Conservation (phyloP, 2,329 filamentous ascomycete genomes). For the Zasmidium cellare region DNA sequence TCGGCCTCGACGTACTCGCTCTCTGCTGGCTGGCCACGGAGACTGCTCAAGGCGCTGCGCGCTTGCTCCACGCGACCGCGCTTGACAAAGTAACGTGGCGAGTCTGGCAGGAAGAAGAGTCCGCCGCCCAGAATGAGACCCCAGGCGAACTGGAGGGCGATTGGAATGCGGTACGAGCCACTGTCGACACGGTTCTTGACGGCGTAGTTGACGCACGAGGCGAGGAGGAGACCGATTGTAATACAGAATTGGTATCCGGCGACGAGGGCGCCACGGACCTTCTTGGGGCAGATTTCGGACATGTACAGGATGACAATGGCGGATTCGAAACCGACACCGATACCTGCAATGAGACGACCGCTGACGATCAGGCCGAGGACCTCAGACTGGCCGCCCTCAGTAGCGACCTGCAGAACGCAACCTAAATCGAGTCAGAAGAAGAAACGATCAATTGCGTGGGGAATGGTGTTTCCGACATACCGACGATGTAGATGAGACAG, state of each 20-base stretch:
- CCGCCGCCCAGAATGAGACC: conserved; percentile 72
- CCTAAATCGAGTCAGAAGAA: conserved; percentile 18
- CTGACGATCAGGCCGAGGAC: conserved; percentile 64
- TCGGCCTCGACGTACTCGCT: conserved; percentile 77
- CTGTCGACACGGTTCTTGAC: conserved; percentile 63
- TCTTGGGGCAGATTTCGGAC: conserved; percentile 65
- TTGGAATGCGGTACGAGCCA: conserved; percentile 76
- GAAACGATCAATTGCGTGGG: background rate
- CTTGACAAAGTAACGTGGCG: conserved; percentile 83
- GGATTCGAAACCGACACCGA: conserved; percentile 79
- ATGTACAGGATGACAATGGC: conserved; percentile 84
- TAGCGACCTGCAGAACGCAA: conserved; percentile 65
- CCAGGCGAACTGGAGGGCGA: conserved; percentile 77
- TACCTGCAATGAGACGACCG: conserved; percentile 72
- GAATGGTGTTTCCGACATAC: conserved; percentile 18
- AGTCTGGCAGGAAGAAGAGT: conserved; percentile 77
- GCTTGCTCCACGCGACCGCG: conserved; percentile 69
- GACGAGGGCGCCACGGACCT: conserved; percentile 75
- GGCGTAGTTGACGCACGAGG: conserved; percentile 71
- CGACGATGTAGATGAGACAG: conserved; percentile 67
- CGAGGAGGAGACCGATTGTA: conserved; percentile 68
- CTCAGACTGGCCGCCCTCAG: conserved; percentile 40
- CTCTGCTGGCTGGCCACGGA: conserved; percentile 72
- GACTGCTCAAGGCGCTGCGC: conserved; percentile 60
- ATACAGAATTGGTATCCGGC: conserved; percentile 82